phyloP scores from a whole-genome alignment of 164 flowering plant species.

The Umbellularia californica region DNA sequence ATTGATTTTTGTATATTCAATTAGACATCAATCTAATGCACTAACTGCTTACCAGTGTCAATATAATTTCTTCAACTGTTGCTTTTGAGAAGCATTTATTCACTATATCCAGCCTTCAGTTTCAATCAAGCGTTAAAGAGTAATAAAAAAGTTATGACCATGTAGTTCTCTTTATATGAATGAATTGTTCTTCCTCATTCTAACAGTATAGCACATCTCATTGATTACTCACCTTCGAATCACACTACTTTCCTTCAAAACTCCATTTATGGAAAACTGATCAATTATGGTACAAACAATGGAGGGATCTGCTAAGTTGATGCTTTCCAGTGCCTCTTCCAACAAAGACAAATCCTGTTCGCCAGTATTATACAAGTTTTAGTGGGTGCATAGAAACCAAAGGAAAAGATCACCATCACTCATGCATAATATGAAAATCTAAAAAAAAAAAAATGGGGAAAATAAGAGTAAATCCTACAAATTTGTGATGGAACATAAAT shows the following conservation, averaged over 20 bases:
- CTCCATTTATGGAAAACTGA: conserved; percentile 43
- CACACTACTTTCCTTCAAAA: conserved; percentile 55
- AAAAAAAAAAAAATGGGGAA: too few relatives aligned
- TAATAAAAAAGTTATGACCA: too few relatives aligned
- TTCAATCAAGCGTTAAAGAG: neutral
- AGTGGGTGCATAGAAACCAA: too few relatives aligned
- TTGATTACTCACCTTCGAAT: conserved; percentile 35
- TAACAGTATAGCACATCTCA: neutral
- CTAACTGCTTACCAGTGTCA: neutral
- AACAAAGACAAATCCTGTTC: conserved; percentile 51
- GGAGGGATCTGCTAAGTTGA: conserved; percentile 41
- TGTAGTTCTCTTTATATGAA: neutral
- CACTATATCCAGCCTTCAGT: conserved; percentile 16
- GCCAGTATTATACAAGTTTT: neutral
- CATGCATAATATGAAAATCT: too few relatives aligned
- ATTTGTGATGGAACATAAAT: too few relatives aligned
- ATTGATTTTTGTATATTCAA: too few relatives aligned
- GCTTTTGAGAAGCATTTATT: neutral
- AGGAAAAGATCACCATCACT: too few relatives aligned
- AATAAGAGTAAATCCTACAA: too few relatives aligned
- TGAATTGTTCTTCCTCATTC: neutral
- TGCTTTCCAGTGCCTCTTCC: conserved; percentile 52
- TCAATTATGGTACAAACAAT: conserved; percentile 44
- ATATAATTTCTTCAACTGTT: neutral
- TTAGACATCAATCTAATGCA: neutral